Evolutionary conservation across 805 yeast genomes (phyloP).

Genomic region (Henningerozyma blattae): DNA sequence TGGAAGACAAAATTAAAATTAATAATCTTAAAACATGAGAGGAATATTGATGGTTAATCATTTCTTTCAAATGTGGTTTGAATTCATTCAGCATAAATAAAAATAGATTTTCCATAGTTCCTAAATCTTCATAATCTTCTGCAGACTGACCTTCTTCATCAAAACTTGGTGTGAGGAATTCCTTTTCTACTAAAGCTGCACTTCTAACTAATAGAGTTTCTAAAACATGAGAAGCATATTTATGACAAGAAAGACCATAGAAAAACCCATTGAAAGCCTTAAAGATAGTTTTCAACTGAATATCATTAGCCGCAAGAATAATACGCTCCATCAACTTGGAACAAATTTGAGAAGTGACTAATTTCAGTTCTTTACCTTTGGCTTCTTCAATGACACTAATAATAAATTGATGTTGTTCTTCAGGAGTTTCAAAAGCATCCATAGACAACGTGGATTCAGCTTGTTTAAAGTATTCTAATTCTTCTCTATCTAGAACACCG

Average conservation of each 20-base stretch:
- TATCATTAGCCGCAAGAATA: conserved; percentile 50
- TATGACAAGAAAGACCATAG: conserved; percentile 67
- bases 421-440: conserved; percentile 62
- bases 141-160: conserved; percentile 25
- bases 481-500: conserved; percentile 77
- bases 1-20: conserved; percentile 63
- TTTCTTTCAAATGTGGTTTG: conserved; percentile 41
- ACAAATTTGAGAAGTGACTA: conserved; percentile 89
- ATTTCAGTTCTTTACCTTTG: conserved; percentile 77
- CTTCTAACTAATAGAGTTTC: conserved; percentile 72
- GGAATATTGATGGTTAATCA: conserved; percentile 71
- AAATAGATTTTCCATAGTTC: conserved; percentile 56
- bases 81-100: conserved; percentile 55
- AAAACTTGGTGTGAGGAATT: conserved; percentile 38
- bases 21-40: conserved; percentile 76
- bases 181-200: conserved; percentile 67
- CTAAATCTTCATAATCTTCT: conserved; percentile 23
- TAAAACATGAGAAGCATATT: conserved; percentile 86
- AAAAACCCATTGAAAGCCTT: conserved; percentile 63
- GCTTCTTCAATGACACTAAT: conserved; percentile 75
- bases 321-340: conserved; percentile 86
- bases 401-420: conserved; percentile 64
- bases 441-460: conserved; percentile 81
- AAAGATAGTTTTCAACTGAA: conserved; percentile 54
- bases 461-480: conserved; percentile 82